Base-by-base conservation (phyloP, 1,284 basidiomycete genomes). In the Heliocybe sulcata region DNA sequence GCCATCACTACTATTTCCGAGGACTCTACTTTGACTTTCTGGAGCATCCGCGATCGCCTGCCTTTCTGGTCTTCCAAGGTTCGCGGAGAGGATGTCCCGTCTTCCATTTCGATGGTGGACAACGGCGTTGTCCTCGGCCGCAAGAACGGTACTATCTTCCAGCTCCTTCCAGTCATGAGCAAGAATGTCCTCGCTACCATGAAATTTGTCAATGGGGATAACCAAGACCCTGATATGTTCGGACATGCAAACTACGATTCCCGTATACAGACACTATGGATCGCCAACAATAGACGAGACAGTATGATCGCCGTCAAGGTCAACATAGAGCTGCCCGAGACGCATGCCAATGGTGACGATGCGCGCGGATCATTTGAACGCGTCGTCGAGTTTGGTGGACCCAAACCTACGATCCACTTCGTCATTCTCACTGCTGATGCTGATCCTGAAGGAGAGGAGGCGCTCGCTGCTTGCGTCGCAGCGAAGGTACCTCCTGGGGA, bases 351-450 rank as follows among this genome's bases (percentile, higher is more conserved):
- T 22, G 79, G 81, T 20, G 84, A 87, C 55, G 83, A 88, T 51
- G 69, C 74, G 22, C 72, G 76, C 27, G 75, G 81, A 54, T 60
- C 66, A 35, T 86, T 92, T 56, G 87, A 90, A 55, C 89, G 90
- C 65, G 77, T 89, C 52, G 77, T 85, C 60, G 90, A 92, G 70
- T 92, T 92, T 66, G 73, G 74, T 29, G 88, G 88, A 29, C 86
- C 86, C n/a, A 90, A 89, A 64, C 79, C 88, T 6, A 88, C 89
- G 1, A 90, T 92, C 55, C 87, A 91, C 67, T 90, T 92, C 65
- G 88, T 90, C 60, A 87, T 92, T 56, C 77, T 92, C 29, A 87
- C 87, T 1, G 85, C 82, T 1, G 87, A 90, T 60, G 81, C 85
- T 8, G 89, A 90, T 67, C 87, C 88, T 10, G 78, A 79, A 54